These are phyloP conservation scores for Chlorella sp. DNA, from an alignment of 139 green algal species.

Conservation along the genomic window DNA sequence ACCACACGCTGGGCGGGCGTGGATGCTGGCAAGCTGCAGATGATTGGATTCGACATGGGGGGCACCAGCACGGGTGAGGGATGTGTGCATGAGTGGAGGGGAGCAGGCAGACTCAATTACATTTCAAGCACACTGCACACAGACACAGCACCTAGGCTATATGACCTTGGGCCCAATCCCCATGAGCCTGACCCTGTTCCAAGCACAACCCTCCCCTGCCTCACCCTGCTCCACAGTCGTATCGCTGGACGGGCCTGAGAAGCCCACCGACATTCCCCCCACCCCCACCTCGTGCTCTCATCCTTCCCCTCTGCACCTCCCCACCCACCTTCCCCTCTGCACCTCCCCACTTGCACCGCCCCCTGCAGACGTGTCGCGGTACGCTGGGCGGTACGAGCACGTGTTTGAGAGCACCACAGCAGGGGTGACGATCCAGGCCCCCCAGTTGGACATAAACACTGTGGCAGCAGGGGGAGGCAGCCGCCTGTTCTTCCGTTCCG, in stretches of 20 bases:
- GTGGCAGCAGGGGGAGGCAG: constrained; percentile 95
- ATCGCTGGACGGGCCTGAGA: no score
- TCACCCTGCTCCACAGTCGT: no score
- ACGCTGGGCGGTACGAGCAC: constrained; percentile 87
- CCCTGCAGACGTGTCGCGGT: constrained; percentile 87
- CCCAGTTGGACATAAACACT: constrained; percentile 99
- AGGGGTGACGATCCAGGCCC: constrained; percentile 87
- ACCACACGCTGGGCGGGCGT: constrained; percentile 78
- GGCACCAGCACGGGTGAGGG: constrained; percentile 72
- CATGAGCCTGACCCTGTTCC: no score
- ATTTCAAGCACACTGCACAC: no score
- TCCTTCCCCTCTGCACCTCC: not conserved
- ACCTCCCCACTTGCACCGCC: not conserved
- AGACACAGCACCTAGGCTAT: no score
- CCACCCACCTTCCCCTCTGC: not conserved
- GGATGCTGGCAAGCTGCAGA: constrained; percentile 53
- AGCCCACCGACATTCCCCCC: no score
- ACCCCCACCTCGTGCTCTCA: no score
- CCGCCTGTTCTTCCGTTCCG: constrained; percentile 78
- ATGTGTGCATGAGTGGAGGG: no score
- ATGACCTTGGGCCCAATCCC: no score
- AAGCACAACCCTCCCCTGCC: no score
- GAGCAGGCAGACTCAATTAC: no score
- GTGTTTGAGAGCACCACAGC: constrained; percentile 96
- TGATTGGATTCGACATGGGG: constrained; percentile 99